A percentile compares a stretch with the other conserved stretches of the same genome.
Evolutionary conservation across 116 monocot genomes (phyloP).

Genomic region (Papilionanthe hybrid): DNA sequence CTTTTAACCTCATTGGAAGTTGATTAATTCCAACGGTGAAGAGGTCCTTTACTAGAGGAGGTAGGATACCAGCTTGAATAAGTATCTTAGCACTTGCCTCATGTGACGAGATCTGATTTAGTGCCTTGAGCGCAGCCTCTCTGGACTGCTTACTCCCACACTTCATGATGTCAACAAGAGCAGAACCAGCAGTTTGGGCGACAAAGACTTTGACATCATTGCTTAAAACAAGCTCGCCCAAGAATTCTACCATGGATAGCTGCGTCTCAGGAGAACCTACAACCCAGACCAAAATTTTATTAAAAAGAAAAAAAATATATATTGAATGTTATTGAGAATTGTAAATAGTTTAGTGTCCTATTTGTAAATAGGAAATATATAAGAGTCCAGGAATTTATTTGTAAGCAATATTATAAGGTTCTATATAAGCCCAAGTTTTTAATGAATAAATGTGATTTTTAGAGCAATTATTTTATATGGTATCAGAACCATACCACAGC

Average conservation of each 20-base stretch:
- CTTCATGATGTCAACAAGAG: slow-evolving; percentile 65
- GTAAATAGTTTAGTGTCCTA: no score
- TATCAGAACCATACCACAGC: no score
- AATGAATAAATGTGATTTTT: no score
- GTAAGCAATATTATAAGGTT: no score
- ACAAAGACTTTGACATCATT: slow-evolving; percentile 83
- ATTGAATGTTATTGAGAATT: not conserved
- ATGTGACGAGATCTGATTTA: slow-evolving; percentile 79
- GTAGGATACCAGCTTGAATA: slow-evolving; percentile 69
- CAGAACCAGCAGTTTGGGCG: slow-evolving; percentile 60
- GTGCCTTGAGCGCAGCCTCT: slow-evolving; percentile 76
- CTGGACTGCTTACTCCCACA: slow-evolving; percentile 56
- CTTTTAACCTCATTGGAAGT: slow-evolving; percentile 73
- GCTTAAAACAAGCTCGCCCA: slow-evolving; percentile 76
- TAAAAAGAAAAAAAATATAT: not conserved
- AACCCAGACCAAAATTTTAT: not conserved
- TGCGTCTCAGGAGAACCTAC: slow-evolving; percentile 84
- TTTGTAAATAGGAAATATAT: no score
- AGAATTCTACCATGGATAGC: slow-evolving; percentile 63
- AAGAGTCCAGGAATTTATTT: no score
- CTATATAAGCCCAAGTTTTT: no score
- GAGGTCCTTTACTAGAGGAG: slow-evolving; percentile 73
- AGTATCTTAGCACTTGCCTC: slow-evolving; percentile 70
- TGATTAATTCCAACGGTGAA: slow-evolving; percentile 60
- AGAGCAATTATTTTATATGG: no score